These are phyloP conservation scores for Aureobasidium musti DNA, from an alignment of 2,329 filamentous ascomycete genomes.

Conservation along the genomic window DNA sequence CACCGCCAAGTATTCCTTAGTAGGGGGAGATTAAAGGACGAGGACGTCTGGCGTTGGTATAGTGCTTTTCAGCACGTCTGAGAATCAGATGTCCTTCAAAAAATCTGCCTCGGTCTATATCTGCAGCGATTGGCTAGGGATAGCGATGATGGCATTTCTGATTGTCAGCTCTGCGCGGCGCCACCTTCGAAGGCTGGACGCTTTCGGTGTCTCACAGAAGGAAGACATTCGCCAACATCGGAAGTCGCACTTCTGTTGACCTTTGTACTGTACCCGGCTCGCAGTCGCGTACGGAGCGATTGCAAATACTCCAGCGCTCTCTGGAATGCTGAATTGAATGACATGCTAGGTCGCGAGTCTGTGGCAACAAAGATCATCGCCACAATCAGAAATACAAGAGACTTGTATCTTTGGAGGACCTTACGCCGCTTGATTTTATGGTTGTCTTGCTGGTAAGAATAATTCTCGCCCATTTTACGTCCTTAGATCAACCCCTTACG, in stretches of 20 bases:
- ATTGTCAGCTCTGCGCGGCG: not conserved
- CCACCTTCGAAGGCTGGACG: not conserved
- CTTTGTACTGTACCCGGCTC: not conserved
- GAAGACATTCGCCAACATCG: not conserved
- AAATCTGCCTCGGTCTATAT: not conserved
- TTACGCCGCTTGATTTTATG: not conserved
- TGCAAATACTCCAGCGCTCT: not conserved
- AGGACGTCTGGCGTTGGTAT: not conserved
- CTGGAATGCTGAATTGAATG: not conserved
- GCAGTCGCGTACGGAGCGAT: not conserved
- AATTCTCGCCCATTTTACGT: not conserved
- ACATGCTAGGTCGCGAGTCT: not conserved
- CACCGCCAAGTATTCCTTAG: not conserved
- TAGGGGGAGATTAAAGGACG: not conserved
- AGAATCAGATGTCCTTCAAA: not conserved
- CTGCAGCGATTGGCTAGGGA: not conserved
- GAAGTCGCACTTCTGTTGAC: not conserved
- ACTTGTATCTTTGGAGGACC: not conserved
- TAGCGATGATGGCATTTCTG: not conserved
- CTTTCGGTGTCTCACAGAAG: slow-evolving; percentile 7
- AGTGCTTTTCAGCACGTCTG: not conserved
- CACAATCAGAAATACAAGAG: not conserved
- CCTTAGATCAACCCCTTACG: not conserved
- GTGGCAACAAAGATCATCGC: not conserved
- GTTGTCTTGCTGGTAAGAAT: not conserved